Base-by-base conservation (phyloP, 169 alveolate genomes). In the Plasmodium sp. region DNA sequence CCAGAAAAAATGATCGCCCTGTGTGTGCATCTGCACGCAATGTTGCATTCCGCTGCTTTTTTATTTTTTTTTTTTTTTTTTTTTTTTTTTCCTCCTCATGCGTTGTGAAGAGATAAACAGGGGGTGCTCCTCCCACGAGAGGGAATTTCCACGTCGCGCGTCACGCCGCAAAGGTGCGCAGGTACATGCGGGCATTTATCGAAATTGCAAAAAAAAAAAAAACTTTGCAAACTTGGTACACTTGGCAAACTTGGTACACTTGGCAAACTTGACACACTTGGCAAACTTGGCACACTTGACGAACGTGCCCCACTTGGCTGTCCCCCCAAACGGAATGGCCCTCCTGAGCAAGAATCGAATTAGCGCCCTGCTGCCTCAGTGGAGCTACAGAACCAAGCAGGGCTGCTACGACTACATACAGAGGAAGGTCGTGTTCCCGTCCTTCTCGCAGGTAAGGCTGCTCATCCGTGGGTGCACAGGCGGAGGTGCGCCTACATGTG, bases 371-470 rank as follows among this genome's bases (percentile, higher is more conserved):
- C 45, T 84, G 31, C 93, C 93, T 27, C 58, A 54, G 33, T 84
- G 93, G 93, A 18, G 62, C 48, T 84, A 77, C 71, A 86, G 58
- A 86, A 62, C 67, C 45, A 86, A 86, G 81, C 12, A 22, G 4
- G 48, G 81, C 9, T 86, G 62, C 51, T 86, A 86, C 48, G 31
- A 86, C 81, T 86, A 86, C 51, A 86, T 86, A 86, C 41, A 86
- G 71, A 86, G 94, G 81, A 86, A 86, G 67, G 51, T 86, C 10
- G 62, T 9, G 33, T 72, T 84, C 36, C 88, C 88, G 7, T 14
- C 83, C 33, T 75, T 79, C 81, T 36, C 80, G 12, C 81, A 56
- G 81, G 94, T 58, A 71, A 72, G 48, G 22, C 10, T n/a, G 16
- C 39, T 54, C 36, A 43, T 51, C 54, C 16, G 3, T 81, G 34